phyloP scores from a whole-genome alignment of 2,329 filamentous ascomycete genomes.

The Arthrobotrys sphaeroides region DNA sequence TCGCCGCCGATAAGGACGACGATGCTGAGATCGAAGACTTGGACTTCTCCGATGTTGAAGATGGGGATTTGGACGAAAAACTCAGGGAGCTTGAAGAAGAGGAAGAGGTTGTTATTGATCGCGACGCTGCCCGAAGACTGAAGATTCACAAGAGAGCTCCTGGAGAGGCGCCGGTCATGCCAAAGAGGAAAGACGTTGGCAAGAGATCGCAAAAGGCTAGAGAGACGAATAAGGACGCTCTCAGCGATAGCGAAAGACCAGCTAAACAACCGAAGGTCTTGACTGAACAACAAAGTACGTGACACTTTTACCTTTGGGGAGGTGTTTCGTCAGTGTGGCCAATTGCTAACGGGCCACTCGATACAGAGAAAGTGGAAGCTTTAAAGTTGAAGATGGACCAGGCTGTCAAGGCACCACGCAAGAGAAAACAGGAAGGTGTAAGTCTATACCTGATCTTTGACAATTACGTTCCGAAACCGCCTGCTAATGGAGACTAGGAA shows the following conservation, averaged over 20 bases:
- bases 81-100: constrained; percentile 56
- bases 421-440: constrained; percentile 90
- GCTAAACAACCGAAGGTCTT: constrained; percentile 7
- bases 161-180: constrained; percentile 71
- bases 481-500: background rate
- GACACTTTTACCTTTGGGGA: too few species aligned
- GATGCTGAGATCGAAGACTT: constrained; percentile 77
- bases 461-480: background rate
- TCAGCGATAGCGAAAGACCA: constrained; percentile 9
- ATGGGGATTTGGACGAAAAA: constrained; percentile 69
- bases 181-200: constrained; percentile 70
- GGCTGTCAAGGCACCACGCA: constrained; percentile 77
- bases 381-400: constrained; percentile 89
- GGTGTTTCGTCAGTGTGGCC: background rate
- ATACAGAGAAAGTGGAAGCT: constrained; percentile 75
- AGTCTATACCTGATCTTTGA: background rate
- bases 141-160: constrained; percentile 22
- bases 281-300: constrained; percentile 32
- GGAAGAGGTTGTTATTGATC: constrained; percentile 27
- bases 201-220: constrained; percentile 62
- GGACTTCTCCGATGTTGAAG: constrained; percentile 74
- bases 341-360: background rate
- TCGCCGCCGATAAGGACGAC: constrained; percentile 67
- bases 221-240: constrained; percentile 2
- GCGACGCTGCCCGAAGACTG: constrained; percentile 36